These are phyloP conservation scores for Globisporangium radiosum DNA, from an alignment of 352 stramenopile genomes.

Conservation along the genomic window DNA sequence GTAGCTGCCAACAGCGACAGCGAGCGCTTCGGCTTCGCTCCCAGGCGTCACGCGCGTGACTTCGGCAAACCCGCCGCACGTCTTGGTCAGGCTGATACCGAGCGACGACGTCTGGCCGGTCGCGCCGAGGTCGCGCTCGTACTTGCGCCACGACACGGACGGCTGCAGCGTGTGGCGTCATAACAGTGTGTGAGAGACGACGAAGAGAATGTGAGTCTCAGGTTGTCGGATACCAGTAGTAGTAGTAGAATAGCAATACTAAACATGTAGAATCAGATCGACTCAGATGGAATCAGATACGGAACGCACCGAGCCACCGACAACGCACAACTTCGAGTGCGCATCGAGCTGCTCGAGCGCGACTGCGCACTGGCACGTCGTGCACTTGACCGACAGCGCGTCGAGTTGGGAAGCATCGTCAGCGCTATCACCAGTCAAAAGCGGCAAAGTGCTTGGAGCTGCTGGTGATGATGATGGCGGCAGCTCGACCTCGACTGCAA, in stretches of 20 bases:
- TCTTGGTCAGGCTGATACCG: conserved; percentile 70
- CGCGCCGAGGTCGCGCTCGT: conserved; percentile 46
- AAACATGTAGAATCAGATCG: too few relatives aligned
- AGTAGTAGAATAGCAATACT: too few relatives aligned
- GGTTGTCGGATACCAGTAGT: too few relatives aligned
- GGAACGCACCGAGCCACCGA: conserved; percentile 10
- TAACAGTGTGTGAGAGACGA: too few relatives aligned
- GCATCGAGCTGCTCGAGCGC: conserved; percentile 42
- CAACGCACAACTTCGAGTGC: conserved; percentile 57
- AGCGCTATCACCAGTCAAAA: neutral
- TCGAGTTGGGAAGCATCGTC: neutral
- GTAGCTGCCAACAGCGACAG: conserved; percentile 69
- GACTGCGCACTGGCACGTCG: conserved; percentile 45
- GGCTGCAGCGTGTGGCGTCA: too few relatives aligned
- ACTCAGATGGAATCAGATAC: neutral
- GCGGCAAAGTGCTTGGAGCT: neutral
- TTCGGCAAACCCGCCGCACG: conserved; percentile 57
- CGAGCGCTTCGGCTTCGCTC: conserved; percentile 45
- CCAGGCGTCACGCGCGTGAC: conserved; percentile 55
- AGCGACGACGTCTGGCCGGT: conserved; percentile 24
- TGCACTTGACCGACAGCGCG: conserved; percentile 55
- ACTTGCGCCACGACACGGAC: conserved; percentile 45
- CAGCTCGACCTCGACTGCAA: conserved; percentile 1
- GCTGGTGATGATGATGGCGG: conserved; percentile 1
- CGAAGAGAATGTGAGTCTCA: too few relatives aligned